Base-by-base conservation (phyloP, 2,329 filamentous ascomycete species). In the Didymella sp. region DNA sequence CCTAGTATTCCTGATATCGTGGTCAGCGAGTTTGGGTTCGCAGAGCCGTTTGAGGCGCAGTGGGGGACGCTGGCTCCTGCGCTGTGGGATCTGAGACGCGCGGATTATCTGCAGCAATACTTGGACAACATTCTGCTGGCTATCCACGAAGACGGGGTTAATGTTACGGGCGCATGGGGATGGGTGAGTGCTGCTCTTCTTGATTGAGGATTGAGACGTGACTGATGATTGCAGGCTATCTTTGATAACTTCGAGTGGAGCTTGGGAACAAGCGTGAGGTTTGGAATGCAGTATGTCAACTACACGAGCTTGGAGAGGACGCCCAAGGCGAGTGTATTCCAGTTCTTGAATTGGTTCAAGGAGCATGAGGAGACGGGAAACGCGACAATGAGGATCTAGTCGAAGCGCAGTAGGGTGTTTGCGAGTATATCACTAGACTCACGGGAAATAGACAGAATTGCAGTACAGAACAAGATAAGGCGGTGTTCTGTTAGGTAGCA, bases 281-380 rank as follows among this genome's bases (percentile, higher is more conserved):
- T 79, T 56, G 78, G 78, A 9, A 43, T 80, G 62, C 77, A 80
- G 68, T 78, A 79, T 59, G 71, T 79, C 6, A 76, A 79, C 51
- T 78, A 78, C 44, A 75, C 72, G 22, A 73, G 69, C 42, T 59
- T 79, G 56, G 74, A 75, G 61, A 66, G 78, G 57, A 74, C 71
- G 35, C 77, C 77, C 1, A 79, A 80, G 62, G 77, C 77, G 2
- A 77, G 73, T 46, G 59, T 78, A 66, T 79, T 78, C 51, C 77
- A 79, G 61, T 73, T 77, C 33, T 53, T 79, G 61, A 75, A 78
- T 45, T 80, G 77, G 76, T 79, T 79, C 60, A 72, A 71, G 58
- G 59, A 69, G 50, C 68, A 74, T 61, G 69, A 69, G 52, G 59
- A 56, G 19, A 55, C 56, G 13, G 60, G 62, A 7, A 73, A 73